Percentiles rank a stretch among this genome's conserved stretches.
Evolutionary conservation across 345 rosid species (phyloP).

Genomic region (Heritiera fomes): DNA sequence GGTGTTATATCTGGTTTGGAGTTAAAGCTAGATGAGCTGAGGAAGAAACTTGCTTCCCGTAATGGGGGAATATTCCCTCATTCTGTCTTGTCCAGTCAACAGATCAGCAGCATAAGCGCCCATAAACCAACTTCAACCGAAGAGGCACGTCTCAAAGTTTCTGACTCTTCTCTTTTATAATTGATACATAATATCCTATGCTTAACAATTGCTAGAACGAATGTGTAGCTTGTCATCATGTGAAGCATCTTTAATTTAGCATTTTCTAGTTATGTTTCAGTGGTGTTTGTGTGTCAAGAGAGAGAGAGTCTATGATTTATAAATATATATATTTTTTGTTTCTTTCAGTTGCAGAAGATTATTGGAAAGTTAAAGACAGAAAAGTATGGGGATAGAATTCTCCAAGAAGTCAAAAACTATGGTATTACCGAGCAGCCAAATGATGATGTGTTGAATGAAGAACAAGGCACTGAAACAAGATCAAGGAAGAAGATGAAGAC

Average conservation of each 20-base stretch:
- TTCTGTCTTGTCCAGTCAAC: slow-evolving; percentile 74
- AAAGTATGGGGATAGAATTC: slow-evolving; percentile 73
- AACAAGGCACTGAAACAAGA: slow-evolving; percentile 31
- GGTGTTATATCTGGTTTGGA: slow-evolving; percentile 53
- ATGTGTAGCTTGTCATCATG: neutral
- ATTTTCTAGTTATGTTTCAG: neutral
- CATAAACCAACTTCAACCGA: slow-evolving; percentile 55
- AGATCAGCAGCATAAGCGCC: slow-evolving; percentile 60
- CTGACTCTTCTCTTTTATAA: neutral
- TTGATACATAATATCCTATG: neutral
- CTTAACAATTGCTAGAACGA: slow-evolving; percentile 9
- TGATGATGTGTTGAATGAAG: slow-evolving; percentile 29
- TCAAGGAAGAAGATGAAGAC: slow-evolving; percentile 64
- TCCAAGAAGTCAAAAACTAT: slow-evolving; percentile 56
- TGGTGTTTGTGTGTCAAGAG: neutral
- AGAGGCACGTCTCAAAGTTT: slow-evolving; percentile 50
- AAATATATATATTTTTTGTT: neutral
- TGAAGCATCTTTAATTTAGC: neutral
- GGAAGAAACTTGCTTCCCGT: slow-evolving; percentile 65
- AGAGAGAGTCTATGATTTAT: neutral
- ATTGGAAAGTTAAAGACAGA: slow-evolving; percentile 81
- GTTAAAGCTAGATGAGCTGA: slow-evolving; percentile 69
- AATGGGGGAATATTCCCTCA: slow-evolving; percentile 87
- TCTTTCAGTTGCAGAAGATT: slow-evolving; percentile 75
- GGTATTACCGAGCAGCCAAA: slow-evolving; percentile 29